Evolutionary conservation across 129 eudicot species (phyloP), one percentile per base, ranked within the genome.

Genomic region (Escallonia herrerae): DNA sequence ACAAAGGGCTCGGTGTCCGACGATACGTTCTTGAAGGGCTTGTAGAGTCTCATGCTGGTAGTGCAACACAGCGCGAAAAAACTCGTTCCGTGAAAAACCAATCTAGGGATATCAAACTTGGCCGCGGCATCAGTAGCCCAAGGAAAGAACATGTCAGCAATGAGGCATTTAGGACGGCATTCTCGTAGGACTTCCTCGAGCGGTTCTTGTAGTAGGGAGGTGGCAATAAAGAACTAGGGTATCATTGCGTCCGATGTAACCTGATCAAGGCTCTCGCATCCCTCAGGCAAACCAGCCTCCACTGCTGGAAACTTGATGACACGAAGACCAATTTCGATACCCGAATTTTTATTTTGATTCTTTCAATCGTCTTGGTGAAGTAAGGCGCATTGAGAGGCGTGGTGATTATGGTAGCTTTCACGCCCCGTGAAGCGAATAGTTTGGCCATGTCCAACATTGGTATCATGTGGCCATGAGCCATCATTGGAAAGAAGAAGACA

Each of bases 381-480:
- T 52, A 39, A 7, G 58, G 72, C 3, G 79, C 83, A 48, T 75
- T 76, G 40, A 43, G 43, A 12, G 78, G 79, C 76, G 90, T 83
- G 64, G 83, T 73, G 71, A 85, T 65, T 5, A 89, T 73, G 74
- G 91, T 87, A 71, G 82, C 47, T 62, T 63, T 78, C 13, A 74
- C 59, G 65, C 83, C 83, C 4, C 72, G 79, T 7, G 95, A 67
- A 57, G 82, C 56, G 64, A 87, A 77, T 15, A 84, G 76, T n/a
- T 74, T 81, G 45, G 87, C 86, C 77, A 87, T 84, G 82, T 87
- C 91, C 4, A 83, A 43, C 47, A 66, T 69, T 5, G 95, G 91
- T 39, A 87, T 82, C 80, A 82, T 72, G 71, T 87, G 95, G 69
- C 91, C 90, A 14, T 81, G 80, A 39, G 81, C 91, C 68, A 77